Conservation (phyloP, 345 rosid genomes). For the Barbarea vulgaris region DNA sequence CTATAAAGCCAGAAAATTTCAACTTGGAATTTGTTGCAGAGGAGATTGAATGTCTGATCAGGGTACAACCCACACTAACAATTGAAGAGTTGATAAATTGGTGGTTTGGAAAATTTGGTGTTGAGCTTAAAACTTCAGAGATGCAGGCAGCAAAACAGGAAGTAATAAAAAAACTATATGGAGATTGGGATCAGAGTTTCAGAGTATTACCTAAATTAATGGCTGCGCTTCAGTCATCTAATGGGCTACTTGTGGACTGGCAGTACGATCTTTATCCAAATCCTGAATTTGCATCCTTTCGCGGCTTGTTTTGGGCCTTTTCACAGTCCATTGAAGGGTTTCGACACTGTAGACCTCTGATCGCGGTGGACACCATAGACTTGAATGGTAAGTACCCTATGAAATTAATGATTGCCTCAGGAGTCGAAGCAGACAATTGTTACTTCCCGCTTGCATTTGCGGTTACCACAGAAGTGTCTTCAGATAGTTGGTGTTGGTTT, state of each 20-base stretch:
- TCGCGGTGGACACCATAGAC: background rate
- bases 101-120: no score
- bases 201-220: background rate
- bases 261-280: background rate
- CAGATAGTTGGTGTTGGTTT: slow-evolving; percentile 2
- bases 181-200: slow-evolving; percentile 8
- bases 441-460: slow-evolving; percentile 15
- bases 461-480: background rate
- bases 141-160: background rate
- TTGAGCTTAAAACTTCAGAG: no score
- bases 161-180: background rate
- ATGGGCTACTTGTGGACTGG: background rate
- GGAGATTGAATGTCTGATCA: no score
- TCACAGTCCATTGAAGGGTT: slow-evolving; percentile 2
- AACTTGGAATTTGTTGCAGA: no score
- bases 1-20: no score
- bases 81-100: no score
- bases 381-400: background rate
- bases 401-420: slow-evolving; percentile 13
- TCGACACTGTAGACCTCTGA: background rate
- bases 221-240: background rate
- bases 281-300: slow-evolving; percentile 10
- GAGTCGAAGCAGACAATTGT: background rate
- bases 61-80: no score
- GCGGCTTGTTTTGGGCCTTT: slow-evolving; percentile 1